Base-by-base conservation (phyloP, 2,329 filamentous ascomycete genomes). In the Aspergillus sp. region DNA sequence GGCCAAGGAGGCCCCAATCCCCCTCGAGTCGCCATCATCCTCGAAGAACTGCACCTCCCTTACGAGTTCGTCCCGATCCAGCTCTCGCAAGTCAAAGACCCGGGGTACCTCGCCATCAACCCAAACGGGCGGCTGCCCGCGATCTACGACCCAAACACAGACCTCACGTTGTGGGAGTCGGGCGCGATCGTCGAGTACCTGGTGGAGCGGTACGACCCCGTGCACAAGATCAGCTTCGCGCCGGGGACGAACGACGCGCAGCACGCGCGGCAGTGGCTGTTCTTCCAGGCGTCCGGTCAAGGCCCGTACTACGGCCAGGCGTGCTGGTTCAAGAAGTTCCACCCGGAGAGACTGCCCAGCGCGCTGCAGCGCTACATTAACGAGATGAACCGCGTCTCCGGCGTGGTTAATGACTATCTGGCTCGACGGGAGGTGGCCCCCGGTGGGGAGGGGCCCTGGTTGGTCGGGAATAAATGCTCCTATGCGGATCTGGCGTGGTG, bases 281-380 rank as follows among this genome's bases (percentile, higher is more conserved):
- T 64, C 57, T 77, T 70, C 60, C 74, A 78, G 59, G 61, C 63
- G n/a, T 67, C 68, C 1, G 75, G 75, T 5, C 76, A 78, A 51
- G 76, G 74, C 1, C 76, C 76, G 1, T 78, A 78, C 57, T 78
- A 68, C 52, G 77, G 77, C 4, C 76, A 78, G 59, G 62, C 63
- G 2, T 63, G 60, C 21, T 79, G 74, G 76, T 78, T 74, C 63
- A 56, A 49, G 14, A 53, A 52, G 5, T 72, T 68, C 47, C 71
- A 77, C 56, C 58, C 60, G 0, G 75, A 79, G 47, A 73, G 70
- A 53, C 11, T 77, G 23, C 66, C 61, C 0, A 70, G 65, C 14
- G 76, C 72, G 6, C 62, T 75, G 16, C 67, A 76, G 7, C 71
- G 77, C 17, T 80, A 78, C 59, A 56, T 58, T 23, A 66, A 68